Evolutionary conservation across 1,284 basidiomycete species (phyloP).

Genomic region (Coniferiporia sulphurascens): DNA sequence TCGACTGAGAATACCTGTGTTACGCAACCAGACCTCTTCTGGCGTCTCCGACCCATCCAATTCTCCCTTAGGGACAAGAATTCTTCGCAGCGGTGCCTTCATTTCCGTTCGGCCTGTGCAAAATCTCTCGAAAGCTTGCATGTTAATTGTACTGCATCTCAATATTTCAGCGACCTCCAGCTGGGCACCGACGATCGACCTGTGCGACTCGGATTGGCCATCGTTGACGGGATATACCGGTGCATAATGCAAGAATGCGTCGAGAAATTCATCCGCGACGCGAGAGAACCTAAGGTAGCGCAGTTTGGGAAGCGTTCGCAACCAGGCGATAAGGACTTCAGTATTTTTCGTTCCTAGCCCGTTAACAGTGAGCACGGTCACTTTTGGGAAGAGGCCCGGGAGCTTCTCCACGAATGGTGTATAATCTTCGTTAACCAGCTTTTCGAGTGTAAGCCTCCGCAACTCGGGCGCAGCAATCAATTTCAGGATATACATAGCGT

Average conservation of each 20-base stretch:
- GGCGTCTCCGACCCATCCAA: not conserved
- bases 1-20: not conserved
- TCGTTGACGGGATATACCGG: not conserved
- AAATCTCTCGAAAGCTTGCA: not conserved
- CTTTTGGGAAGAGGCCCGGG: slow-evolving; percentile 5
- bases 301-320: slow-evolving; percentile 6
- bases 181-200: not conserved
- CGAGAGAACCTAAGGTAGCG: slow-evolving; percentile 8
- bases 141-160: not conserved
- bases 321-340: not conserved
- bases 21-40: not conserved
- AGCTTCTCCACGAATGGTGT: not conserved
- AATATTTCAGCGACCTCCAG: slow-evolving; percentile 8
- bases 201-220: not conserved
- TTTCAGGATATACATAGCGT: slow-evolving; percentile 9
- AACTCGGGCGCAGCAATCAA: slow-evolving; percentile 11
- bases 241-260: not conserved
- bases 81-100: not conserved
- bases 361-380: slow-evolving; percentile 9
- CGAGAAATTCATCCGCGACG: slow-evolving; percentile 6
- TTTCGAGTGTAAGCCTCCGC: slow-evolving; percentile 3
- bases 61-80: not conserved
- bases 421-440: not conserved
- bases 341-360: not conserved
- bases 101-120: not conserved